phyloP scores from a whole-genome alignment of 495 filamentous ascomycete genomes.

The Amniculicola lignicola region DNA sequence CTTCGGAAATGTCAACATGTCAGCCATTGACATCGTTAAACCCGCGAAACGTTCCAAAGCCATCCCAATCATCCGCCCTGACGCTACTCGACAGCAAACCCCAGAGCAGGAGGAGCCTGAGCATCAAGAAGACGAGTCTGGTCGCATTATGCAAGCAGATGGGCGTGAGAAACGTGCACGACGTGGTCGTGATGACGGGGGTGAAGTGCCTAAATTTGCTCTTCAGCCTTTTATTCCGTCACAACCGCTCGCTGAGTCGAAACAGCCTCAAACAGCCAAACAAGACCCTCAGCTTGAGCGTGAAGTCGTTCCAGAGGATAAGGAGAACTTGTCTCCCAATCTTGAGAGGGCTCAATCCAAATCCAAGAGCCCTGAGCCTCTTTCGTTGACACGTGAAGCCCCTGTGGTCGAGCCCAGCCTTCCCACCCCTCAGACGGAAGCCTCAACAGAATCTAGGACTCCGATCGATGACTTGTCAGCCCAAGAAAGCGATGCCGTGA shows the following conservation, averaged over 20 bases:
- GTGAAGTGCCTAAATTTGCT: slow-evolving; percentile 69
- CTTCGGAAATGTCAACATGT: slow-evolving; percentile 70
- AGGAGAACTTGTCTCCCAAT: slow-evolving; percentile 33
- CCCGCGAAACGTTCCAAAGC: slow-evolving; percentile 71
- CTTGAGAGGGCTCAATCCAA: slow-evolving; percentile 21
- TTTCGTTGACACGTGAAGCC: slow-evolving; percentile 6
- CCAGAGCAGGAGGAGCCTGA: slow-evolving; percentile 38
- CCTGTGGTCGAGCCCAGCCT: slow-evolving; percentile 2
- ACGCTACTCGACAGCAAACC: slow-evolving; percentile 42
- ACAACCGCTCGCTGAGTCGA: slow-evolving; percentile 22
- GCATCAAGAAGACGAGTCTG: slow-evolving; percentile 47
- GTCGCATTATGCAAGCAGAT: slow-evolving; percentile 53
- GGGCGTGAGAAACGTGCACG: slow-evolving; percentile 71
- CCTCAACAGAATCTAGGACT: slow-evolving; percentile 16
- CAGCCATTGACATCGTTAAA: slow-evolving; percentile 54
- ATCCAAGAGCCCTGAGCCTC: slow-evolving; percentile 27
- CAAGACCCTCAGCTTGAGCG: slow-evolving; percentile 22
- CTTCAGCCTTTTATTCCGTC: slow-evolving; percentile 13
- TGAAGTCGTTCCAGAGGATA: slow-evolving; percentile 22
- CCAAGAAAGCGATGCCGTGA: slow-evolving; percentile 28
- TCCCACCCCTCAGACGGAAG: slow-evolving; percentile 11
- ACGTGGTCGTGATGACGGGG: slow-evolving; percentile 56
- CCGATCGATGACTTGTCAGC: slow-evolving; percentile 19
- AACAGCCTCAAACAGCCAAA: slow-evolving; percentile 24
- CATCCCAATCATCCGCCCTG: slow-evolving; percentile 73